Base-by-base conservation (phyloP, 2,329 filamentous ascomycete species). In the Rugonectria rugulosa region DNA sequence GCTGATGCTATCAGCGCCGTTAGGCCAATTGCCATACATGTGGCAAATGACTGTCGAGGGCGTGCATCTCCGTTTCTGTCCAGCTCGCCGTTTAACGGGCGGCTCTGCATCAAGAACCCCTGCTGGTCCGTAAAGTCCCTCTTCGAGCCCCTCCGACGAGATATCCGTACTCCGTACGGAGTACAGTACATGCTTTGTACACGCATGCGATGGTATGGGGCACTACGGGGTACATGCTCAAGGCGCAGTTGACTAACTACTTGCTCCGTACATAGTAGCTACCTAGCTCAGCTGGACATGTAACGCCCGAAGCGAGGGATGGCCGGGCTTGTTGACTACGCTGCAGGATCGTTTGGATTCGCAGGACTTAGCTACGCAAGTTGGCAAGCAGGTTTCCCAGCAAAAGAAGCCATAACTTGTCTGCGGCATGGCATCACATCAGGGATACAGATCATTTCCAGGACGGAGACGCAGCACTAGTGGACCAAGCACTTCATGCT, bases 71-170 rank as follows among this genome's bases (percentile, higher is more conserved):
- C 26, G 15, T 31, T 9, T 26, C 27, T 45, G 37, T 26, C 47
- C 29, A 31, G 9, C 5, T 29, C 37, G 27, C 46, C 45, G 46
- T 47, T n/a, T 36, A 21, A 37, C 17, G 53, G 21, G 46, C 46
- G 41, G 46, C 53, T 56, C 53, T 50, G 31, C 29, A 15, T 29
- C 36, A 17, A 14, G 14, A 46, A 56, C 24, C 53, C 53, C 46
- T 56, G 53, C 41, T 41, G 19, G 34, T 29, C 34, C 32, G n/a
- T n/a, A n/a, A n/a, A n/a, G n/a, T n/a, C 40, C 27, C 24, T 24
- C 31, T 19, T 24, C 7, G 23, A 19, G 27, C 26, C 38, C 23
- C 52, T 50, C 52, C 27, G 31, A 45, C 50, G 32, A 50, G 45
- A 50, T 50, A 50, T n/a, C n/a, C n/a, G n/a, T n/a, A n/a, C n/a